These are phyloP conservation scores for Citrullus colocynthis DNA, from an alignment of 306 rosid species.

Conservation along the genomic window DNA sequence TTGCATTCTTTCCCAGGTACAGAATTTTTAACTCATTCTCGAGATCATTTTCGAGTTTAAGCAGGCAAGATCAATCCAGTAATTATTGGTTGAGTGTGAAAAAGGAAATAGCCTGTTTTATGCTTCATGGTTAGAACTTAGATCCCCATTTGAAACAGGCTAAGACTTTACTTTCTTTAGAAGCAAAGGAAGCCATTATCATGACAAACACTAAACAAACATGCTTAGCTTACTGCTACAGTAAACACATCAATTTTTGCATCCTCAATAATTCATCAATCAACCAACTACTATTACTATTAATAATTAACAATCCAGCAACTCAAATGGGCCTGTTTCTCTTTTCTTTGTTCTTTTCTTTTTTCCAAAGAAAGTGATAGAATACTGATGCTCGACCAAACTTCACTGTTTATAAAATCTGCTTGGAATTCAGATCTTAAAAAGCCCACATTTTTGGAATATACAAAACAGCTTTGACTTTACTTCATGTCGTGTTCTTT, in stretches of 20 bases:
- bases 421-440: background rate
- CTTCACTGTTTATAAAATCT: background rate
- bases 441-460: background rate
- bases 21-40: background rate
- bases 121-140: background rate
- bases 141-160: background rate
- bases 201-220: background rate
- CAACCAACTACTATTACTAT: background rate
- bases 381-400: background rate
- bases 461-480: background rate
- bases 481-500: background rate
- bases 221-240: background rate
- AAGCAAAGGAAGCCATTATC: conserved; percentile 1
- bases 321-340: background rate
- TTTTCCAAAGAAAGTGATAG: too few relatives aligned
- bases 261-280: background rate
- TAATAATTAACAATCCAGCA: background rate
- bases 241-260: background rate
- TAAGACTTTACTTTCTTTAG: background rate
- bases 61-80: background rate
- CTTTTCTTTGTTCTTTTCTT: too few relatives aligned
- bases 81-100: background rate
- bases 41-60: background rate
- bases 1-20: conserved; percentile 72
- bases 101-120: too few relatives aligned